phyloP scores from a whole-genome alignment of 495 filamentous ascomycete genomes.

The Penicillium cinerascens region DNA sequence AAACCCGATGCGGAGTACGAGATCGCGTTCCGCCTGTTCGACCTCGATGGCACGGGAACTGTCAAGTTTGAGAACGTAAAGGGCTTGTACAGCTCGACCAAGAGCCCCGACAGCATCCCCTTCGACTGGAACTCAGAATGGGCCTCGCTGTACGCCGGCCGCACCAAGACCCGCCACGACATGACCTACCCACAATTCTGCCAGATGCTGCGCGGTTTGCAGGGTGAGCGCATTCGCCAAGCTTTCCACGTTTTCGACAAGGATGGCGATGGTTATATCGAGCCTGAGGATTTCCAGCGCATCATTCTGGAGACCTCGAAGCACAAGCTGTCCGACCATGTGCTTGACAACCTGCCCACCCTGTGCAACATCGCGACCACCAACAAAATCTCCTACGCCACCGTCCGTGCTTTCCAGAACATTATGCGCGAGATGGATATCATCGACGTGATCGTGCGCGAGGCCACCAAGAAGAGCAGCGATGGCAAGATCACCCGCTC shows the following conservation, averaged over 20 bases:
- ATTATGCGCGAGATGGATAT: slow-evolving; percentile 96
- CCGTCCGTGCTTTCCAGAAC: slow-evolving; percentile 96
- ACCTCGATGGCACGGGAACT: slow-evolving; percentile 71
- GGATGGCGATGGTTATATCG: slow-evolving; percentile 94
- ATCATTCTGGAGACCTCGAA: slow-evolving; percentile 91
- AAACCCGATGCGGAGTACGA: slow-evolving; percentile 99
- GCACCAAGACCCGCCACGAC: slow-evolving; percentile 75
- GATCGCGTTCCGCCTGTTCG: slow-evolving; percentile 95
- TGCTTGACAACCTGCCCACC: slow-evolving; percentile 88
- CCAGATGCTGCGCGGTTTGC: slow-evolving; percentile 93
- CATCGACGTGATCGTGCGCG: slow-evolving; percentile 85
- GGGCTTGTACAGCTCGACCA: slow-evolving; percentile 75
- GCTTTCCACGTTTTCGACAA: slow-evolving; percentile 91
- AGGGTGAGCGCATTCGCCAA: slow-evolving; percentile 92
- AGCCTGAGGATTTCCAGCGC: slow-evolving; percentile 91
- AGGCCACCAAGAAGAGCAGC: slow-evolving; percentile 73
- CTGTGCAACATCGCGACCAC: slow-evolving; percentile 92
- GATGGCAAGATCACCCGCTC: slow-evolving; percentile 92
- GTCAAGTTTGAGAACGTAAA: slow-evolving; percentile 88
- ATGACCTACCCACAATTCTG: slow-evolving; percentile 97
- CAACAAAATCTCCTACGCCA: slow-evolving; percentile 94
- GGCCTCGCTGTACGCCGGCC: slow-evolving; percentile 91
- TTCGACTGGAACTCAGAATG: slow-evolving; percentile 98
- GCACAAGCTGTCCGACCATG: slow-evolving; percentile 96
- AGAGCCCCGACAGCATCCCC: slow-evolving; percentile 73